Base-by-base conservation (phyloP, 306 rosid genomes). In the Lathyrus aphaca region DNA sequence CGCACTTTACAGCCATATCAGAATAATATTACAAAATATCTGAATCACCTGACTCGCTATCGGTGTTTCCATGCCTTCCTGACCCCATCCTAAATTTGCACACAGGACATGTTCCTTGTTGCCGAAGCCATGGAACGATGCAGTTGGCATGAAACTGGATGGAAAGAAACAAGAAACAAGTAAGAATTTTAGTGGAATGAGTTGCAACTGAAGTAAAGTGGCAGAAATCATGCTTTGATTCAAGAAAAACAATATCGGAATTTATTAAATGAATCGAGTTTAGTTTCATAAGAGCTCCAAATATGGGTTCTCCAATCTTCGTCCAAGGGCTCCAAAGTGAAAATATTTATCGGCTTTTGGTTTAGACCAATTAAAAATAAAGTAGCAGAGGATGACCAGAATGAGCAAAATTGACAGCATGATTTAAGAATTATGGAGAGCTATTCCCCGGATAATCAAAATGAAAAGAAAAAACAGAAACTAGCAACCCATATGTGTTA, bases 41-140 rank as follows among this genome's bases (percentile, higher is more conserved):
- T 17, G 82, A 81, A 53, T 69, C 82, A 45, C 81, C 82, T 5
- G 84, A 77, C 11, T 73, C 86, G 13, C 71, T 77, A 54, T 64
- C 90, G 32, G 74, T 46, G 76, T 53, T 81, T 64, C 78, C 78
- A 58, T 17, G 86, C 82, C 84, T 70, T 66, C 71, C 81, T 2
- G 74, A 76, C n/a, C 81, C 78, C 23, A 81, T 80, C 54, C 73
- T 84, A 37, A 80, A 86, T 78, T 86, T 88, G 77, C 95, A 88
- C 29, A 88, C 82, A 0, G 95, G 91, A 80, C 95, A 88, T 45
- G 86, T 86, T 68, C 85, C 89, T 73, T 80, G 83, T 68, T 82
- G 89, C 18, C 83, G 85, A 4, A 88, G 89, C 95, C 95, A 88
- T 13, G 86, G 89, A 70, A 84, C 89, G 10, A 88, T 86, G 87